These are phyloP conservation scores for Crithidia thermophila DNA, from an alignment of 208 protist species.

Conservation along the genomic window DNA sequence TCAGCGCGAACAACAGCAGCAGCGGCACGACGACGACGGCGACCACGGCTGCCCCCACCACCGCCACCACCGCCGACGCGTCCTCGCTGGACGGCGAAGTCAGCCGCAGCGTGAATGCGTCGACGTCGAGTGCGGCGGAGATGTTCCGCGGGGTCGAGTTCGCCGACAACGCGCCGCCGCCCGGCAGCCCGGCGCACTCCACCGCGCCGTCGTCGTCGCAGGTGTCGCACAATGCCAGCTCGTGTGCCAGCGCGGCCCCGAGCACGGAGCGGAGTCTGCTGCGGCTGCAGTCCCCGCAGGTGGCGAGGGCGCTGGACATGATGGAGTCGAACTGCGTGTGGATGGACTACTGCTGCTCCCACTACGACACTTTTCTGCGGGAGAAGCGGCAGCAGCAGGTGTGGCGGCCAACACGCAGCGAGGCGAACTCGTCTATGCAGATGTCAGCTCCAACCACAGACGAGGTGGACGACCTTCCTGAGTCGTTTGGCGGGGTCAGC, in stretches of 20 bases:
- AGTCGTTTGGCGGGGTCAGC: conserved; percentile 32
- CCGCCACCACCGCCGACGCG: no score
- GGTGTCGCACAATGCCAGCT: not conserved
- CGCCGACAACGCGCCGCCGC: not conserved
- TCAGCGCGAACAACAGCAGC: not conserved
- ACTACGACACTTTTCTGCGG: conserved; percentile 56
- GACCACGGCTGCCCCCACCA: not conserved
- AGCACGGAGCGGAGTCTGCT: conserved; percentile 13
- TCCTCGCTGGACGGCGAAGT: not conserved
- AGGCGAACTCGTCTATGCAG: conserved; percentile 13
- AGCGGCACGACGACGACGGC: no score
- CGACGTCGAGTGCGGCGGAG: no score
- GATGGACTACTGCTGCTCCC: conserved; percentile 69
- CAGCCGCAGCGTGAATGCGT: conserved; percentile 15
- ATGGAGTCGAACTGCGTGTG: conserved; percentile 73
- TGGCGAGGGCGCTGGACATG: conserved; percentile 34
- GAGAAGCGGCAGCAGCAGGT: conserved; percentile 12
- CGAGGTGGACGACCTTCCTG: not conserved
- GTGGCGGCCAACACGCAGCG: conserved; percentile 18
- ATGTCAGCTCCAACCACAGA: not conserved
- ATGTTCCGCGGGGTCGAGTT: conserved; percentile 20
- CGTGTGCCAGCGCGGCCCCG: not conserved
- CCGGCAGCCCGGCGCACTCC: not conserved
- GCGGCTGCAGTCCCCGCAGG: conserved; percentile 7
- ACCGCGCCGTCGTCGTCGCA: not conserved